Evolutionary conservation across 306 rosid species (phyloP), one percentile per base, ranked within the genome.

Genomic region (Trifolium dubium): DNA sequence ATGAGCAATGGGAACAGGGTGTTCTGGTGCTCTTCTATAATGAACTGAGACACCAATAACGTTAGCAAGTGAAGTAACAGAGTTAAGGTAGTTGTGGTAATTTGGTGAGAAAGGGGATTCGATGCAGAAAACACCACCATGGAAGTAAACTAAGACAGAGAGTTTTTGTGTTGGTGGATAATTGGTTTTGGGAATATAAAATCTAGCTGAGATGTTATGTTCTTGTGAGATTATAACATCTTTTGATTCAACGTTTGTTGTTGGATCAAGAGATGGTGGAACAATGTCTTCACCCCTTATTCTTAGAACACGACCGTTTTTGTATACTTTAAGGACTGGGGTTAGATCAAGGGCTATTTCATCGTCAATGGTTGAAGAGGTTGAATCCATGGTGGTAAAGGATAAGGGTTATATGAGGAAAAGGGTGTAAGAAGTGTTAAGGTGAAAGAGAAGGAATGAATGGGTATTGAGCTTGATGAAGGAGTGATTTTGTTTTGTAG

Each of bases 11-110:
- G 92, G 96, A 53, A 92, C 39, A 2, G 89, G 96, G 41, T 87
- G 83, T 23, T 92, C 98, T 1, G 96, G 98, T 1, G 96, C 94
- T 8, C 82, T 80, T n/a, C 94, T 63, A 62, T 88, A 92, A 3
- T 87, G 82, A 12, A 92, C 90, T 1, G 98, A 92, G 41, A 92
- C 89, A 11, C 77, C 92, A 23, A 88, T 23, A 3, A 49, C 82
- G n/a, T 81, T 83, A 4, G 90, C 77, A n/a, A 55, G 32, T 1
- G 90, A 84, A 19, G 61, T 81, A 0, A 92, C 31, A 0, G 84
- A 15, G 81, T 71, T 75, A 10, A 89, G 61, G 51, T 69, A 74
- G 50, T 44, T 77, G 32, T 88, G 88, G 84, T 87, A 92, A 11
- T 30, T 35, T 0, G 91, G 77, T 0, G 90, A 88, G 54, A 73